These are phyloP conservation scores for Kwoniella dendrophila DNA, from an alignment of 768 basidiomycete genomes.

Conservation along the genomic window DNA sequence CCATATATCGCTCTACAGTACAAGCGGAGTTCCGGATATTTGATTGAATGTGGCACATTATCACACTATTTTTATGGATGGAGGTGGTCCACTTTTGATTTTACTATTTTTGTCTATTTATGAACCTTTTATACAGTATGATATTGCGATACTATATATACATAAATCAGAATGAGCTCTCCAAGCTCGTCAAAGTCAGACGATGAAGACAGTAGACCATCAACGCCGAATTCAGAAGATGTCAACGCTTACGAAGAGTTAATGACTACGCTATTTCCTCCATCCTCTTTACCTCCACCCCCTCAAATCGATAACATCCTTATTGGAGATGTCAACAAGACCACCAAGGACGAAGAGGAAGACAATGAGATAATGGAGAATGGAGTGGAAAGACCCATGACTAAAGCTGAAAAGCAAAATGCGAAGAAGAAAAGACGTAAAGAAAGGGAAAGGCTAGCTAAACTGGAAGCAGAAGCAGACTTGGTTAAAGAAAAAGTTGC, in stretches of 20 bases:
- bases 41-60: conserved; percentile 12
- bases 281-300: conserved; percentile 7
- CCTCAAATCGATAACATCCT: neutral
- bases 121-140: no score
- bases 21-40: conserved; percentile 20
- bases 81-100: conserved; percentile 14
- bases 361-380: conserved; percentile 8
- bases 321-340: neutral
- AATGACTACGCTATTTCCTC: conserved; percentile 16
- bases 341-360: conserved; percentile 1
- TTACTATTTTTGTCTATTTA: neutral
- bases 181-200: neutral
- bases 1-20: no score
- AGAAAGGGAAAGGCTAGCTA: conserved; percentile 22
- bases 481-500: neutral
- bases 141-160: neutral
- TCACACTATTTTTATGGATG: neutral
- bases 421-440: conserved; percentile 33
- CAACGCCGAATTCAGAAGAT: conserved; percentile 12
- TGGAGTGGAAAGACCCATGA: conserved; percentile 23
- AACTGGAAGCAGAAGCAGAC: no score
- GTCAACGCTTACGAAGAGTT: conserved; percentile 6
- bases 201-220: no score
- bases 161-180: neutral
- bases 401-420: conserved; percentile 36